These are phyloP conservation scores for Salix caprea DNA, from an alignment of 345 rosid species.

Conservation along the genomic window DNA sequence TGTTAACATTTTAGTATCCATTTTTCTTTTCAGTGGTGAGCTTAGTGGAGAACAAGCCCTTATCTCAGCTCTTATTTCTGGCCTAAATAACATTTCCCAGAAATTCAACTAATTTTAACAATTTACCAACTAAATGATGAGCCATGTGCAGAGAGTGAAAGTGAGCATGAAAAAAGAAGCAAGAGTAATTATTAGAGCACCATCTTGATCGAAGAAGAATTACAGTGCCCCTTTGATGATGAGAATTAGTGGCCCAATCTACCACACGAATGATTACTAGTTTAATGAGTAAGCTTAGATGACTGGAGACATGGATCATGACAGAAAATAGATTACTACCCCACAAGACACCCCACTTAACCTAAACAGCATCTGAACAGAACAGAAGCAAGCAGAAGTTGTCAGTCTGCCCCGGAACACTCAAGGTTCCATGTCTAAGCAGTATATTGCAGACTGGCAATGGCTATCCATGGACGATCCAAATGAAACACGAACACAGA, in stretches of 20 bases:
- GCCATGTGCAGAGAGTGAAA: background rate
- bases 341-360: constrained; percentile 17
- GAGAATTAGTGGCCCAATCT: background rate
- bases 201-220: background rate
- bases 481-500: background rate
- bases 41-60: background rate
- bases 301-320: background rate
- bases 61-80: background rate
- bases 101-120: background rate
- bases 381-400: constrained; percentile 9
- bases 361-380: background rate
- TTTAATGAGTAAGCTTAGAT: background rate
- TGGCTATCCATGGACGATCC: background rate
- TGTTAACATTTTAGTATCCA: background rate
- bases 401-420: constrained; percentile 18
- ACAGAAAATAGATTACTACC: background rate
- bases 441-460: constrained; percentile 4
- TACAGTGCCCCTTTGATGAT: background rate
- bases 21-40: background rate
- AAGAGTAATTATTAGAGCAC: background rate
- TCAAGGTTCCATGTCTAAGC: constrained; percentile 18
- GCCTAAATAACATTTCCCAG: background rate
- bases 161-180: background rate
- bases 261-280: background rate
- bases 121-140: no score